Conservation (phyloP, 495 filamentous ascomycete genomes). For the Pseudotulostoma volvatum region DNA sequence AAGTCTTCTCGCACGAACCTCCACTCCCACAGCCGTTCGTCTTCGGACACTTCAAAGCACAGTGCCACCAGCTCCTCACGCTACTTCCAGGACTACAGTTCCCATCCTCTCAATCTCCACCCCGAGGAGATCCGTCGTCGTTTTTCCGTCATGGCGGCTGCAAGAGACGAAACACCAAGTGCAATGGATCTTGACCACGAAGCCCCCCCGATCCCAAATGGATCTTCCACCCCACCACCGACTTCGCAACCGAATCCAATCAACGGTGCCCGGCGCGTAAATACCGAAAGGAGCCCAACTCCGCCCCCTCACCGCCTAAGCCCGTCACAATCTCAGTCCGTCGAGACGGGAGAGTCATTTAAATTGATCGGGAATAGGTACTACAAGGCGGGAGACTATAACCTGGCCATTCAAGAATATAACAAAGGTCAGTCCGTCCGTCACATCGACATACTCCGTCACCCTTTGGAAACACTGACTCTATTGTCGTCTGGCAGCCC, state of each 20-base stretch:
- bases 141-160: conserved; percentile 54
- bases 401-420: conserved; percentile 76
- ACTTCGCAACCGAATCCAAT: conserved; percentile 22
- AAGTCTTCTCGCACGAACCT: conserved; percentile 8
- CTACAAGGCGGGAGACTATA: conserved; percentile 83
- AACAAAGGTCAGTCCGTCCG: conserved; percentile 57
- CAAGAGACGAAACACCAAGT: conserved; percentile 36
- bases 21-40: conserved; percentile 20
- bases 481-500: conserved; percentile 55
- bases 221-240: conserved; percentile 22
- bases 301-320: conserved; percentile 64
- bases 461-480: too few species aligned
- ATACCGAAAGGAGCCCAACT: conserved; percentile 42
- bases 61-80: conserved; percentile 10
- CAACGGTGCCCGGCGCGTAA: conserved; percentile 38
- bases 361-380: conserved; percentile 90
- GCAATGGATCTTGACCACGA: conserved; percentile 76
- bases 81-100: conserved; percentile 46
- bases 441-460: too few species aligned
- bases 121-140: conserved; percentile 65
- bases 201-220: conserved; percentile 11
- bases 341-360: conserved; percentile 45
- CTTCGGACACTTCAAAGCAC: conserved; percentile 17
- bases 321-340: conserved; percentile 49
- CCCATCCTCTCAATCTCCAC: conserved; percentile 73